A percentile compares a stretch with the other conserved stretches of the same genome.
These are phyloP conservation scores for Leccinum aurantiacum DNA, from an alignment of 768 basidiomycete genomes.

Conservation along the genomic window DNA sequence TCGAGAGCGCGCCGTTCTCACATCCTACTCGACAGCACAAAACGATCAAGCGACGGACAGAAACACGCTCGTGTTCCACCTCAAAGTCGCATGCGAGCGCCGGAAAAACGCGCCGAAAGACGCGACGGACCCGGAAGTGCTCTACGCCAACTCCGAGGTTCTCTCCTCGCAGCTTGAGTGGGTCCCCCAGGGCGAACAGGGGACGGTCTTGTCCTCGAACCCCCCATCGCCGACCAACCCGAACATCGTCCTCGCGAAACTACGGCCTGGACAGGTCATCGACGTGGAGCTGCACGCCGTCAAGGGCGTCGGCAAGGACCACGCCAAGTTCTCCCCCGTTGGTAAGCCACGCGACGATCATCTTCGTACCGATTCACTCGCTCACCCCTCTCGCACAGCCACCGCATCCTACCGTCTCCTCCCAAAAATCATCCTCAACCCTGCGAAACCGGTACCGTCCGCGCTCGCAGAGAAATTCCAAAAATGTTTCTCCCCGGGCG, in stretches of 20 bases:
- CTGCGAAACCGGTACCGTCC: constrained; percentile 72
- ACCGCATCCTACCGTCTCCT: constrained; percentile 95
- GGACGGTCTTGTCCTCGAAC: constrained; percentile 48
- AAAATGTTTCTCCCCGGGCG: constrained; percentile 83
- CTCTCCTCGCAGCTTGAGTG: constrained; percentile 69
- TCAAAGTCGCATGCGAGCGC: constrained; percentile 67
- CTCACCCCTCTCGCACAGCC: constrained; percentile 44
- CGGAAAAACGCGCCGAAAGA: constrained; percentile 53
- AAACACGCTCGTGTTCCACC: constrained; percentile 87
- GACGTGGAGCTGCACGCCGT: constrained; percentile 86
- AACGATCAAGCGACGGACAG: constrained; percentile 76
- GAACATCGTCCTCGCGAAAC: constrained; percentile 87
- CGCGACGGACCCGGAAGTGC: constrained; percentile 53
- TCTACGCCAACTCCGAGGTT: constrained; percentile 74
- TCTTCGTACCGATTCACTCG: background rate
- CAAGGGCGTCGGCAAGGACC: constrained; percentile 91
- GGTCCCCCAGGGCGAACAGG: constrained; percentile 83
- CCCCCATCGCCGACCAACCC: constrained; percentile 68
- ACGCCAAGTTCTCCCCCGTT: constrained; percentile 96
- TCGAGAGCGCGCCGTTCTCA: background rate
- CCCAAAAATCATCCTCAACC: constrained; percentile 73
- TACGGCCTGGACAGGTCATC: constrained; percentile 88
- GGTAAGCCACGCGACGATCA: constrained; percentile 46
- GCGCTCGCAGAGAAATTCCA: constrained; percentile 80
- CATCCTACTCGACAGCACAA: constrained; percentile 27